Evolutionary conservation across 257 asterid species (phyloP).

Genomic region (Ehretia macrophylla): DNA sequence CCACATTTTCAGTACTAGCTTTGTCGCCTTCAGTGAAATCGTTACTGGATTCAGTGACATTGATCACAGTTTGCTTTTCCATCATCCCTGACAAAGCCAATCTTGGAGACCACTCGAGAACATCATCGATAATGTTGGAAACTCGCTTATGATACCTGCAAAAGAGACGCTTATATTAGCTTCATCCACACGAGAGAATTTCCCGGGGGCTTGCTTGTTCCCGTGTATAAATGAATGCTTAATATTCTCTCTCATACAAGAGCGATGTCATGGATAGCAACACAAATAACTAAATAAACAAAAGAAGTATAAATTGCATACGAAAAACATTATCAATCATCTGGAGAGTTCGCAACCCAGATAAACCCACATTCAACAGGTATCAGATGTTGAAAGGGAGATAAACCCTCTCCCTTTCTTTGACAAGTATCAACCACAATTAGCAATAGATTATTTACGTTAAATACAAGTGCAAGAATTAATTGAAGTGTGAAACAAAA

Average conservation of each 20-base stretch:
- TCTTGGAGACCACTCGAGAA: conserved; percentile 95
- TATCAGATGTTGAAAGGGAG: no score
- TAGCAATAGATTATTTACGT: no score
- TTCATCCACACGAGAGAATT: neutral
- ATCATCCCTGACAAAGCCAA: conserved; percentile 93
- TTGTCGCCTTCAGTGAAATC: conserved; percentile 41
- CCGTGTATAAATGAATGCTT: neutral
- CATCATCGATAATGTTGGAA: conserved; percentile 91
- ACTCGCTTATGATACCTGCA: conserved; percentile 95
- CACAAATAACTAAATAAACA: no score
- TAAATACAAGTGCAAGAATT: no score
- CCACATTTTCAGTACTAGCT: conserved; percentile 21
- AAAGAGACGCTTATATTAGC: neutral
- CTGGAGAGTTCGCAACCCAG: no score
- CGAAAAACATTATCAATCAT: neutral
- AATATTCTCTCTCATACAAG: neutral
- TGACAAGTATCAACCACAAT: no score
- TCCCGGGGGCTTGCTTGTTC: neutral
- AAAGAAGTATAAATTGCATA: no score
- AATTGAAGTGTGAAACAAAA: no score
- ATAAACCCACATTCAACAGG: no score
- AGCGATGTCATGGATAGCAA: neutral
- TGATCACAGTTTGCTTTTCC: conserved; percentile 64
- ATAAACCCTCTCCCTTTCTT: no score
- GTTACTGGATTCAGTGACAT: conserved; percentile 43